Conservation (phyloP, 2,329 filamentous ascomycete genomes). For the Pseudonectria buxi region DNA sequence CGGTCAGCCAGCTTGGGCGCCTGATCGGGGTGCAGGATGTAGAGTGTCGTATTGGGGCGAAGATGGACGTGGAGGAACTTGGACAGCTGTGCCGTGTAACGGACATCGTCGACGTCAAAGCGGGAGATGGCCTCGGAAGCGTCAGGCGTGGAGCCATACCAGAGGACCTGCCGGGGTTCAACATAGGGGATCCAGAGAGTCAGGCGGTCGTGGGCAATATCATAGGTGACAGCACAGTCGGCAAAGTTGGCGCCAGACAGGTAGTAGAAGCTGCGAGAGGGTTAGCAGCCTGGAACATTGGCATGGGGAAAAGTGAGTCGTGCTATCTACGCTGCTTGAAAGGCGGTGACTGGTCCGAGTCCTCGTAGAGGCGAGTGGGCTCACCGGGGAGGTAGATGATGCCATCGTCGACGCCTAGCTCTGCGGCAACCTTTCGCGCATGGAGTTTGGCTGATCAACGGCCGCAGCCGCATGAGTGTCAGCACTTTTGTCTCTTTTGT, state of each 20-base stretch:
- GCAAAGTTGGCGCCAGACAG: slow-evolving; percentile 48
- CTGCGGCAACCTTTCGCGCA: slow-evolving; percentile 47
- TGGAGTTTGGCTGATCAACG: slow-evolving; percentile 43
- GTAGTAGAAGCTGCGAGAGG: slow-evolving; percentile 48
- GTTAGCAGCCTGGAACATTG: neutral
- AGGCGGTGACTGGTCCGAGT: slow-evolving; percentile 50
- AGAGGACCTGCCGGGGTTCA: slow-evolving; percentile 55
- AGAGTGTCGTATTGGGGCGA: slow-evolving; percentile 34
- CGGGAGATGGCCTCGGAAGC: slow-evolving; percentile 52
- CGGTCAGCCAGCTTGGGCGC: slow-evolving; percentile 30
- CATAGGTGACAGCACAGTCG: slow-evolving; percentile 50
- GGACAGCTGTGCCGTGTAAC: slow-evolving; percentile 49
- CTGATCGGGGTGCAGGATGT: slow-evolving; percentile 44
- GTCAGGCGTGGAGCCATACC: slow-evolving; percentile 55
- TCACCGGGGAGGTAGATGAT: slow-evolving; percentile 52
- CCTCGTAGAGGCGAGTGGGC: slow-evolving; percentile 44
- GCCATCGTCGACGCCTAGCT: slow-evolving; percentile 42
- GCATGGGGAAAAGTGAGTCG: slow-evolving; percentile 15
- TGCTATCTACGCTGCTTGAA: slow-evolving; percentile 56
- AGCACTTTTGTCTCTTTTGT: neutral
- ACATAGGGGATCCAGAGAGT: slow-evolving; percentile 68
- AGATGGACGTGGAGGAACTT: slow-evolving; percentile 35
- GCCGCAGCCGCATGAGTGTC: neutral
- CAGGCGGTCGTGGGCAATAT: slow-evolving; percentile 53
- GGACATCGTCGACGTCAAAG: slow-evolving; percentile 66